Evolutionary conservation across 805 yeast species (phyloP), one percentile per base, ranked within the genome.

Genomic region (Zygoascus ofunaensis): DNA sequence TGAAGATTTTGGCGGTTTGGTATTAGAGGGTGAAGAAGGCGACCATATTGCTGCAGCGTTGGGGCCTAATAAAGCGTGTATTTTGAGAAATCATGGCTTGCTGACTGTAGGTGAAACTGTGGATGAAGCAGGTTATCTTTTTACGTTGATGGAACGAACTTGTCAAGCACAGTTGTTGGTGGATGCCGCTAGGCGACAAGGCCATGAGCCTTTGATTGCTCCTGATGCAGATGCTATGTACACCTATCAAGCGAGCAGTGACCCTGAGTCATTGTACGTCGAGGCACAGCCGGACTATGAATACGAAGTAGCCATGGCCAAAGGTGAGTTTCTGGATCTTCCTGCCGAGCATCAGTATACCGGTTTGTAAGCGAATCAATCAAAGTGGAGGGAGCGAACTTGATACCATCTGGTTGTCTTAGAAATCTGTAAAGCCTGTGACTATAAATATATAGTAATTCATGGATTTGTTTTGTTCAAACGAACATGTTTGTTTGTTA

Each of bases 221-320:
- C 71, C 71, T 19, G 78, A 80, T 48, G 77, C 77, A 48, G 83
- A 71, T 54, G 90, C 90, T 19, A 74, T 72, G 17, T 82, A 74
- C 63, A 81, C 89, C 3, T 73, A 69, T 52, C 70, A 73, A 47
- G 69, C 75, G 61, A 68, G 70, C 15, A 75, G 75, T 10, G 87
- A 82, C 58, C 77, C 82, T 4, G 89, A 79, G 54, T 67, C 81
- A 3, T 62, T 83, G 47, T 84, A 78, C 63, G 68, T 78, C 37
- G 92, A 83, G 53, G 80, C 82, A 62, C 87, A 82, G 62, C 78
- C 82, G 2, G 89, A 82, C 47, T 70, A 66, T 36, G 81, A 78
- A 51, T 70, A 57, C 41, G 81, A 76, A 58, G 49, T 63, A 18
- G 47, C 46, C 36, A 44, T 33, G 38, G 8, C 43, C 22, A 50